Percentiles rank a stretch among this genome's conserved stretches.
Conservation (phyloP, 2,329 filamentous ascomycete species). For the Gnomoniopsis smithogilvyi region DNA sequence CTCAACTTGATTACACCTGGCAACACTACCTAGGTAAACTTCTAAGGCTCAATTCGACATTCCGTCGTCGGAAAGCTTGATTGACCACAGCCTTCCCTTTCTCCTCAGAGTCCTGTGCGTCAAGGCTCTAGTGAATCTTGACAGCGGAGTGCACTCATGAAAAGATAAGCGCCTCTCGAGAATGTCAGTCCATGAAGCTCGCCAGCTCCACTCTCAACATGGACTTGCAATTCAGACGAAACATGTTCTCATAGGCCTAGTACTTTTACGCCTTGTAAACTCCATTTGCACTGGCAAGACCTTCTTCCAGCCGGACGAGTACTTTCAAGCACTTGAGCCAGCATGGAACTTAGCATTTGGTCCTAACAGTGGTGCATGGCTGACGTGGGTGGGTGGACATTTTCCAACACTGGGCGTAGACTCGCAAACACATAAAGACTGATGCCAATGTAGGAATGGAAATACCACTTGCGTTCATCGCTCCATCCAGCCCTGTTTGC, state of each 20-base stretch:
- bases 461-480: constrained; percentile 79
- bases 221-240: constrained; percentile 14
- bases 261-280: constrained; percentile 77
- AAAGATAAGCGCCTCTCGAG: not conserved
- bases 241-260: constrained; percentile 36
- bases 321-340: constrained; percentile 92
- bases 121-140: no score
- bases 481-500: constrained; percentile 89
- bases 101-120: no score
- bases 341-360: constrained; percentile 91
- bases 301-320: constrained; percentile 98
- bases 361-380: constrained; percentile 72
- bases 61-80: not conserved
- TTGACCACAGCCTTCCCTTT: not conserved
- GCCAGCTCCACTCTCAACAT: constrained; percentile 16
- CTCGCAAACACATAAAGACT: constrained; percentile 11
- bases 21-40: no score
- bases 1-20: no score
- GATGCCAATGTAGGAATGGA: constrained; percentile 74
- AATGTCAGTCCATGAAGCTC: constrained; percentile 12
- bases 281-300: constrained; percentile 69
- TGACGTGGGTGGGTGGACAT: constrained; percentile 77
- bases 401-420: not conserved
- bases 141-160: not conserved
- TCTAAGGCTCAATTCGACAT: no score